Evolutionary conservation across 2,329 filamentous ascomycete genomes (phyloP).

Genomic region (Pseudogymnoascus sp.): DNA sequence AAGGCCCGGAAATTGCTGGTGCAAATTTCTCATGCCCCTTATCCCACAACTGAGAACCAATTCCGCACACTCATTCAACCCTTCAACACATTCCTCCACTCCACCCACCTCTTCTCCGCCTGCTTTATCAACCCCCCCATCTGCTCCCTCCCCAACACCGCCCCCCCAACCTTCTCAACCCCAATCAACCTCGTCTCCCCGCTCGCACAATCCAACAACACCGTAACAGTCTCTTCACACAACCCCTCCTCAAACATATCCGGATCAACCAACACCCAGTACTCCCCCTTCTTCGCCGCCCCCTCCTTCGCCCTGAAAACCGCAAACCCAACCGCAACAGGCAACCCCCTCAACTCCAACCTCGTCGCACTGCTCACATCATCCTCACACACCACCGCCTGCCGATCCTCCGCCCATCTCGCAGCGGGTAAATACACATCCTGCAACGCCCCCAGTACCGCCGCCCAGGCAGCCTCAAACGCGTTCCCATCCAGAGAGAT

Average conservation of each 20-base stretch:
- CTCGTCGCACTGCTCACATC: slow-evolving; percentile 42
- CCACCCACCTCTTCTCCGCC: slow-evolving; percentile 57
- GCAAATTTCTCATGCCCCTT: not conserved
- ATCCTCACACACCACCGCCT: slow-evolving; percentile 69
- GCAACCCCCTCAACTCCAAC: slow-evolving; percentile 57
- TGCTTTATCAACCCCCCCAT: slow-evolving; percentile 51
- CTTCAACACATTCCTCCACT: slow-evolving; percentile 29
- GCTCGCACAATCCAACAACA: slow-evolving; percentile 59
- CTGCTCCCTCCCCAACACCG: slow-evolving; percentile 54
- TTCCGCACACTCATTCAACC: not conserved
- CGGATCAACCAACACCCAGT: slow-evolving; percentile 79
- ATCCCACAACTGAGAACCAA: not conserved
- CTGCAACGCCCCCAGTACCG: slow-evolving; percentile 69
- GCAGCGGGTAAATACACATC: slow-evolving; percentile 72
- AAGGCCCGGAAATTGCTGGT: not conserved
- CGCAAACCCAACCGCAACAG: slow-evolving; percentile 68
- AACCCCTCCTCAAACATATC: slow-evolving; percentile 84
- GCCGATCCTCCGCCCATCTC: slow-evolving; percentile 75
- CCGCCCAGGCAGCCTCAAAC: slow-evolving; percentile 85
- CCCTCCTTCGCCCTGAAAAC: slow-evolving; percentile 59
- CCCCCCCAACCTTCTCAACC: slow-evolving; percentile 79
- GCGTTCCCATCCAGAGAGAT: slow-evolving; percentile 87
- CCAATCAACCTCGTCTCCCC: slow-evolving; percentile 52
- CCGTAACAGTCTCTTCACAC: slow-evolving; percentile 73
- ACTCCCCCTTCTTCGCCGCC: slow-evolving; percentile 39